Evolutionary conservation across 768 basidiomycete genomes (phyloP).

Genomic region (Panus rudis): DNA sequence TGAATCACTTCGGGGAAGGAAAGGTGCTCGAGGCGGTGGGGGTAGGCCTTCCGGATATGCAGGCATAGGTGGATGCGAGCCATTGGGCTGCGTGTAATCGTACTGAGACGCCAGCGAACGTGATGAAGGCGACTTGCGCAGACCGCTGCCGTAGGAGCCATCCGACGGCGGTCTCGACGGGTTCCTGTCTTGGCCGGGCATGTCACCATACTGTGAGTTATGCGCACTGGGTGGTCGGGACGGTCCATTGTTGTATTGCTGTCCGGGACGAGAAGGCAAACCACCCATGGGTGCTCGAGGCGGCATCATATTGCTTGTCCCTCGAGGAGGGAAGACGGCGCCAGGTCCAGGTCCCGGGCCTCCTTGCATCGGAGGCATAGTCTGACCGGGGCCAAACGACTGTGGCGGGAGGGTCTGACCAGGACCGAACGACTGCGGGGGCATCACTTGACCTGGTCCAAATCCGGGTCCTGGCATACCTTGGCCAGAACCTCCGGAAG

Average conservation of each 20-base stretch:
- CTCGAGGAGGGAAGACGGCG: slow-evolving; percentile 7
- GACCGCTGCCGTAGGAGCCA: slow-evolving; percentile 21
- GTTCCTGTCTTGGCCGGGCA: not conserved
- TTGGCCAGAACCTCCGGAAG: not conserved
- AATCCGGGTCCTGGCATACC: slow-evolving; percentile 11
- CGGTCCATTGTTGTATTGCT: not conserved
- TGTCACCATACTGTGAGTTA: not conserved
- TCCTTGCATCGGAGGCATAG: slow-evolving; percentile 12
- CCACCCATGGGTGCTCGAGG: slow-evolving; percentile 1
- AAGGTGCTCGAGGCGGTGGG: slow-evolving; percentile 19
- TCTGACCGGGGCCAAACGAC: slow-evolving; percentile 11
- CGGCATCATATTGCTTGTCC: not conserved
- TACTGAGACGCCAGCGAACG: slow-evolving; percentile 51
- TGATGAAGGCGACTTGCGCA: slow-evolving; percentile 50
- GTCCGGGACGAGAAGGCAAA: not conserved
- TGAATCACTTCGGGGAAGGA: slow-evolving; percentile 21
- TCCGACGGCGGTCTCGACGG: slow-evolving; percentile 19
- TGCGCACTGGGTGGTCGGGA: not conserved
- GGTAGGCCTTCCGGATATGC: slow-evolving; percentile 28
- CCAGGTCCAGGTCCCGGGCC: slow-evolving; percentile 12
- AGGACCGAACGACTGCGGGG: slow-evolving; percentile 2
- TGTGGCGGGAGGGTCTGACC: slow-evolving; percentile 12
- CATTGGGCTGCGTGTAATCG: slow-evolving; percentile 27
- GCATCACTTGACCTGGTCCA: slow-evolving; percentile 21
- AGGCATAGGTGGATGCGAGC: slow-evolving; percentile 31